Percentiles rank a stretch among this genome's conserved stretches.
These are phyloP conservation scores for Amanita thiersii DNA, from an alignment of 768 basidiomycete genomes.

Conservation along the genomic window DNA sequence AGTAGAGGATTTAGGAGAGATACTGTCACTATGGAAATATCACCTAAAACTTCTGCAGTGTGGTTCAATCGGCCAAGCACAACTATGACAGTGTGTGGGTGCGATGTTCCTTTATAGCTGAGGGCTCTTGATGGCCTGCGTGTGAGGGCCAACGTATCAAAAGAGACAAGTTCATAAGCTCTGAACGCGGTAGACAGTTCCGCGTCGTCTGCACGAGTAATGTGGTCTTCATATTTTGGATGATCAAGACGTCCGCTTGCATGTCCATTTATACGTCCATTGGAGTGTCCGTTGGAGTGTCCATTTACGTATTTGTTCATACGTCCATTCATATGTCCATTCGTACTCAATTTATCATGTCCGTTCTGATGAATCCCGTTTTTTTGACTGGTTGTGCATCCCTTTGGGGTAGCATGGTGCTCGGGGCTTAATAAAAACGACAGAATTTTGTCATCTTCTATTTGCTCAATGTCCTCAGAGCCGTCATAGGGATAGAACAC, in stretches of 20 bases:
- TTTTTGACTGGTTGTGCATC: not conserved
- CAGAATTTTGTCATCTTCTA: conserved; percentile 50
- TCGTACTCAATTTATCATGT: too few species aligned
- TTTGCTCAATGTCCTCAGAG: conserved; percentile 35
- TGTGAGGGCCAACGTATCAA: conserved; percentile 55
- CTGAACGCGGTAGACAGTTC: conserved; percentile 30
- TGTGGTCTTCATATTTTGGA: conserved; percentile 1
- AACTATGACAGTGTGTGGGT: conserved; percentile 64
- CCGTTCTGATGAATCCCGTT: not conserved
- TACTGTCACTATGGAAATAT: conserved; percentile 53
- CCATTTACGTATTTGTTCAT: conserved; percentile 21
- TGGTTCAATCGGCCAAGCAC: conserved; percentile 49
- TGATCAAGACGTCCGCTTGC: conserved; percentile 11
- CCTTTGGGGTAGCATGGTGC: conserved; percentile 26
- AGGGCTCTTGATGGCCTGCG: conserved; percentile 56
- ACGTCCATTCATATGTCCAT: too few species aligned
- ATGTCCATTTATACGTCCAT: conserved; percentile 7
- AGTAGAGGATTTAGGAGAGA: conserved; percentile 69
- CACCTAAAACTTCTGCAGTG: conserved; percentile 34
- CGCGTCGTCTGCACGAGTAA: conserved; percentile 15
- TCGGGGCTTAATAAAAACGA: conserved; percentile 50
- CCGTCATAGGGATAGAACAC: conserved; percentile 51
- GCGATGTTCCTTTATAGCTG: conserved; percentile 36
- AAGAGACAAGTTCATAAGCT: conserved; percentile 60
- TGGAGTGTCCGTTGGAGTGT: conserved; percentile 14